Base-by-base conservation (phyloP, 2,329 filamentous ascomycete species). In the Fusarium mexicanum region DNA sequence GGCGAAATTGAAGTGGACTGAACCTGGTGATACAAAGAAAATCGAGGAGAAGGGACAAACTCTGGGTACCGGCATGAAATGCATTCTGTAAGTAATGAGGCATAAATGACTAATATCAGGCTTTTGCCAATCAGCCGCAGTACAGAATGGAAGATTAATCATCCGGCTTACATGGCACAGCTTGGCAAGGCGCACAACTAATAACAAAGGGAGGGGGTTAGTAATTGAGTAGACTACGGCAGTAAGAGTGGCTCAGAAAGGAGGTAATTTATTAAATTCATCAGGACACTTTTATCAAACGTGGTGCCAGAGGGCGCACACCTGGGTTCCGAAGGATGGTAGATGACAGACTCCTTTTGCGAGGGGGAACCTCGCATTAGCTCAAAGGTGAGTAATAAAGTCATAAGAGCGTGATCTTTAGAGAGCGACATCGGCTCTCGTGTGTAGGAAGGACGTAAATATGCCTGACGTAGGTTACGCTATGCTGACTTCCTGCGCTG, bases 21-120 rank as follows among this genome's bases (percentile, higher is more conserved):
- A 4, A 11, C 3, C n/a, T 40, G 24, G 10, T 0, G 0, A n/a
- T 8, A 16, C 0, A 5, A 3, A 8, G 6, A 6, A 8, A 11
- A 40, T 8, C 2, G 12, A 6, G 20, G 14, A 20, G 10, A 7
- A 10, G 29, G 3, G 10, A 9, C 16, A 24, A 5, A 29, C 29
- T 35, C 3, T 50, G 26, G 22, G 3, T 10, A 2, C 9, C 11
- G 6, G 18, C 16, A 33, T 10, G 8, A 8, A 24, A 41, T 35
- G 8, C 50, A 53, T 51, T 44, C 13, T 67, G 29, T 67, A 67
- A 50, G 38, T 50, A 11, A 51, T 16, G 31, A 51, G 38, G 22
- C 38, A 17, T 40, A 35, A 40, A 18, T 67, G 38, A 33, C 40
- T 8, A 38, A 18, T 3, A 6, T 9, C n/a, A 18, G n/a, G 26